phyloP scores from a whole-genome alignment of 1,284 basidiomycete species.

The Cutaneotrichosporon dermatis region DNA sequence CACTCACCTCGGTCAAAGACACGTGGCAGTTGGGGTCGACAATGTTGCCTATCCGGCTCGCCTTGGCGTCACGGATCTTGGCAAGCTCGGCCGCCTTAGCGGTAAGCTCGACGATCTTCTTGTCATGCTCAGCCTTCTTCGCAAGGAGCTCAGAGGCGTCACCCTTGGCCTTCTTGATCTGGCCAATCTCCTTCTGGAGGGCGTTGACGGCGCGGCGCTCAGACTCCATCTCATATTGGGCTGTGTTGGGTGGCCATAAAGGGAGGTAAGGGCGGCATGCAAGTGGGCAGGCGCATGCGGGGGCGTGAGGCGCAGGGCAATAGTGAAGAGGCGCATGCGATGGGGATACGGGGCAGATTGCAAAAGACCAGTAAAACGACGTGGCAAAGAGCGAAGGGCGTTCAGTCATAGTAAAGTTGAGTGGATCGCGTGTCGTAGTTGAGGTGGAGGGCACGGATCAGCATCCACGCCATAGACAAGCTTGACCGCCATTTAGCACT shows the following conservation, averaged over 20 bases:
- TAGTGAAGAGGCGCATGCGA: not conserved
- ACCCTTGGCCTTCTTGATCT: conserved; percentile 94
- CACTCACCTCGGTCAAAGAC: conserved; percentile 76
- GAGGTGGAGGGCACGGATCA: conserved; percentile 1
- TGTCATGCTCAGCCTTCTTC: conserved; percentile 75
- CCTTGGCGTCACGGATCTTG: conserved; percentile 68
- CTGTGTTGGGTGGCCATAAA: conserved; percentile 47
- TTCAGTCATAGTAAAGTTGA: not conserved
- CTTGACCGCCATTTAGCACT: conserved; percentile 39
- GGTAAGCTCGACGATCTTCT: conserved; percentile 61
- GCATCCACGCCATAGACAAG: not conserved
- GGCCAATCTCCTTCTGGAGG: conserved; percentile 87
- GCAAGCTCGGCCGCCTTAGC: conserved; percentile 68
- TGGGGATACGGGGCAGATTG: not conserved
- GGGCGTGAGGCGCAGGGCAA: not conserved
- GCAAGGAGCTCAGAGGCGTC: conserved; percentile 78
- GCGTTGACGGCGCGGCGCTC: conserved; percentile 80
- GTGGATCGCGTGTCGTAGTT: not conserved
- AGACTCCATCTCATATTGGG: conserved; percentile 77
- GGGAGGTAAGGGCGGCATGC: not conserved
- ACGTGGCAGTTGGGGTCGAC: conserved; percentile 83
- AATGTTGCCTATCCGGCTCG: conserved; percentile 82
- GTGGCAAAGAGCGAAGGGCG: not conserved
- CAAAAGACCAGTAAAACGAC: not conserved
- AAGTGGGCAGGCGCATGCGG: not conserved